Base-by-base conservation (phyloP, 192 early-diverging fungal species). In the Dissophora globulifera region DNA sequence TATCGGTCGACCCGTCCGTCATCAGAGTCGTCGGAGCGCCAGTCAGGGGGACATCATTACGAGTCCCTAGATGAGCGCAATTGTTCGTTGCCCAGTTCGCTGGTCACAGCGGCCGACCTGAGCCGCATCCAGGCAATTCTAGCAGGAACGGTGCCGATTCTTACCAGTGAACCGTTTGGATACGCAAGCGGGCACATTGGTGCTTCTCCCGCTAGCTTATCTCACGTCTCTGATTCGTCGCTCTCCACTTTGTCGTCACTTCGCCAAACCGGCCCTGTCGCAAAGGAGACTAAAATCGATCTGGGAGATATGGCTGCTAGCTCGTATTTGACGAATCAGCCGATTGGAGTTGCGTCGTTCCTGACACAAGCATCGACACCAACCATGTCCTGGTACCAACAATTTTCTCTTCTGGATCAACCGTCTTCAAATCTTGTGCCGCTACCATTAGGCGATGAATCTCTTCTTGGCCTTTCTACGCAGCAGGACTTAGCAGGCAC, bases 301-400 rank as follows among this genome's bases (percentile, higher is more conserved):
- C n/a, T n/a, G n/a, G n/a, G n/a, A n/a, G n/a, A n/a, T n/a, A n/a
- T n/a, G n/a, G n/a, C n/a, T n/a, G n/a, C 52, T 19, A 12, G 22
- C 13, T 30, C 23, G 6, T 31, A 3, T 38, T 30, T 29, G 48
- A 1, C n/a, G 10, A 10, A 22, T 9, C 10, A 3, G 43, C 29
- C 35, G 32, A 45, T 8, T 32, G 3, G 30, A 49, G 23, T 32
- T 16, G 4, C 17, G 3, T 11, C 58, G 9, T 8, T 30, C n/a
- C 13, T 41, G 30, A 25, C 15, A 29, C 52, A 26, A 29, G n/a
- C 16, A 4, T 19, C 43, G 15, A 3, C 45, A 1, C 31, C 32
- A 20, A 0, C 43, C 7, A 19, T 35, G 4, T 72, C 69, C 7
- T 72, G 69, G 69, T 72, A 72, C 48, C 43, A 58, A 38, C 69